Base-by-base conservation (phyloP, 2,329 filamentous ascomycete genomes). In the Apiospora koreana region DNA sequence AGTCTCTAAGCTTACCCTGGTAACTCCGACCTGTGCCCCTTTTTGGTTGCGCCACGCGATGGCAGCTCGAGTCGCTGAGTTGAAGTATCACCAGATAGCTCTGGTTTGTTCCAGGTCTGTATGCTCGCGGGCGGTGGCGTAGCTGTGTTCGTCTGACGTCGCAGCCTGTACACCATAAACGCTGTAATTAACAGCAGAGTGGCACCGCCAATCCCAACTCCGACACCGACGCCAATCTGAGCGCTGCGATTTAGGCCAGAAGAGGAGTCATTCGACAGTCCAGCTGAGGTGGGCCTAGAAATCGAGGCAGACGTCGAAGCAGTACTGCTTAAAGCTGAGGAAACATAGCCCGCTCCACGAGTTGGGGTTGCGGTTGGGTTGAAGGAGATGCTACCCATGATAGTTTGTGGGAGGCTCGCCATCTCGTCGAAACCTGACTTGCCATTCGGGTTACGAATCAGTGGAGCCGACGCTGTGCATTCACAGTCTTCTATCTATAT, bases 401-500 rank as follows among this genome's bases (percentile, higher is more conserved):
- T 69, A 12, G 74, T 74, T 23, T 73, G 71, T n/a, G 75, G 75
- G 7, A 77, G 71, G 21, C 72, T 65, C 14, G 45, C 75, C 18
- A 76, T 71, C 16, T 75, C 66, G 35, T 75, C 71, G 21, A 76
- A 70, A 4, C 72, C 76, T 3, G 74, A 71, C n/a, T 74, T 71
- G 5, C 75, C 74, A n/a, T 71, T 72, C 35, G 75, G 68, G 62
- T 76, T 76, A 14, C 72, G 71, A 35, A 76, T 74, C 28, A 77
- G 62, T 2, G 75, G 70, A 12, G 46, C 69, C 25, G 75, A 72
- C 3, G 73, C 73, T n/a, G 75, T 71, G 69, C 75, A 77, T 3
- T 71, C 71, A 64, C 75, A 77, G 41, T 76, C 73, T 45, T 77
- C 75, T 46, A 76, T 74, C 45, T 75, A 67, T 16, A 77, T 75